phyloP scores from a whole-genome alignment of 768 basidiomycete species.

The Russula brevipes region DNA sequence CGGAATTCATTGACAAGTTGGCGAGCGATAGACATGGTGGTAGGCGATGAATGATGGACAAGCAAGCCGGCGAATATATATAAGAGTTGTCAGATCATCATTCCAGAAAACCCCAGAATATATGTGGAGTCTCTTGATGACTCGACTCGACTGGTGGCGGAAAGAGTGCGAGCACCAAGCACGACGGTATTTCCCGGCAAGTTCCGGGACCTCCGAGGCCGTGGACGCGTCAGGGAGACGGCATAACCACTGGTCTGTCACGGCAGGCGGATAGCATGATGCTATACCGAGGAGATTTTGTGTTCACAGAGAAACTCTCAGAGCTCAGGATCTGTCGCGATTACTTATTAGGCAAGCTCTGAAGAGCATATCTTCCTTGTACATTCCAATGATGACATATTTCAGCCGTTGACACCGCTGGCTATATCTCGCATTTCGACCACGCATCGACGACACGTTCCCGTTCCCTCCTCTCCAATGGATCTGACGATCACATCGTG shows the following conservation, averaged over 20 bases:
- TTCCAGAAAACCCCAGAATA: slow-evolving; percentile 9
- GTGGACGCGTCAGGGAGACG: not conserved
- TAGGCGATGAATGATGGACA: not conserved
- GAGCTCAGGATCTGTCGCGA: slow-evolving; percentile 52
- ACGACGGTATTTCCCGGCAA: not conserved
- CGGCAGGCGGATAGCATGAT: slow-evolving; percentile 6
- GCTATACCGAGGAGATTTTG: slow-evolving; percentile 49
- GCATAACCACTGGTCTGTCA: no score
- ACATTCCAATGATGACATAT: not conserved
- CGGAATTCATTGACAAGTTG: slow-evolving; percentile 64
- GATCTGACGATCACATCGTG: slow-evolving; percentile 24
- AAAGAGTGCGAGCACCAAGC: no score
- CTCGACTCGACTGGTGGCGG: not conserved
- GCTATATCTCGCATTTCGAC: slow-evolving; percentile 51
- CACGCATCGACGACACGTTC: slow-evolving; percentile 36
- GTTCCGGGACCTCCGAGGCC: not conserved
- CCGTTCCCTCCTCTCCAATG: slow-evolving; percentile 30
- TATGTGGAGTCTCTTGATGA: not conserved
- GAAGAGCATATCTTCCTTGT: not conserved
- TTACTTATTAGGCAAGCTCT: slow-evolving; percentile 45
- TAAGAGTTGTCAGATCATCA: not conserved
- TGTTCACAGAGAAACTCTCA: slow-evolving; percentile 52
- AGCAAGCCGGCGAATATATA: not conserved
- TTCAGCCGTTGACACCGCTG: slow-evolving; percentile 28
- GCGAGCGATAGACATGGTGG: slow-evolving; percentile 60